Evolutionary conservation across 129 eudicot genomes (phyloP).

Genomic region (Pseudognaphalium luteoalbum): DNA sequence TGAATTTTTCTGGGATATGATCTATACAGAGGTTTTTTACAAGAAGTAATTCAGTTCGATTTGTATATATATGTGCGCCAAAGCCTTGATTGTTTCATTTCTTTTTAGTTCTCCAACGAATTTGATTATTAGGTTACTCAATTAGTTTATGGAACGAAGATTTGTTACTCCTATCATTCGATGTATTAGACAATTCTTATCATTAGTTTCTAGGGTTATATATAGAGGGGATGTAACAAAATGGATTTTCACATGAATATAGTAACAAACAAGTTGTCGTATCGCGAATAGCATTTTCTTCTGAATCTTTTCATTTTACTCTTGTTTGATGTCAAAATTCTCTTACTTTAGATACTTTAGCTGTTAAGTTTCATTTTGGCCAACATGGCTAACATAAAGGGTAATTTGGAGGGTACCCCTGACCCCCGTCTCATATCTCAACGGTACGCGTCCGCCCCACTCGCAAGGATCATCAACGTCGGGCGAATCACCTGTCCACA

Average conservation of each 20-base stretch:
- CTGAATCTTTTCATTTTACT: neutral
- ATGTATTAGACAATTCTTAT: neutral
- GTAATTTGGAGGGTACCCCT: too few species aligned
- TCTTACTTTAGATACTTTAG: neutral
- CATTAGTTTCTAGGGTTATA: neutral
- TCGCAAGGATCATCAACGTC: too few species aligned
- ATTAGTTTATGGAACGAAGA: neutral
- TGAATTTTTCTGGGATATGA: neutral
- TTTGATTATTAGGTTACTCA: constrained; percentile 9
- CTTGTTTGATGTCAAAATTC: neutral
- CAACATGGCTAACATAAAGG: neutral
- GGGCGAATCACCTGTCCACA: too few species aligned
- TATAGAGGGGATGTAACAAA: constrained; percentile 16
- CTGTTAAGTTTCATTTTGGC: constrained; percentile 6
- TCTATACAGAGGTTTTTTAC: neutral
- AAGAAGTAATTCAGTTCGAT: neutral
- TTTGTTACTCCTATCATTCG: constrained; percentile 7
- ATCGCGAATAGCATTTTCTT: neutral
- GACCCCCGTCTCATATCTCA: too few species aligned
- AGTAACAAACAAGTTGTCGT: neutral
- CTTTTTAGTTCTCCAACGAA: neutral
- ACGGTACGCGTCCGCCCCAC: too few species aligned
- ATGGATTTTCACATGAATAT: constrained; percentile 14
- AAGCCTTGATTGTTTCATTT: neutral
- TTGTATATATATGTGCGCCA: neutral